A percentile compares a stretch with the other conserved stretches of the same genome.
Conservation (phyloP, 768 basidiomycete species). For the Crepidotus variabilis region DNA sequence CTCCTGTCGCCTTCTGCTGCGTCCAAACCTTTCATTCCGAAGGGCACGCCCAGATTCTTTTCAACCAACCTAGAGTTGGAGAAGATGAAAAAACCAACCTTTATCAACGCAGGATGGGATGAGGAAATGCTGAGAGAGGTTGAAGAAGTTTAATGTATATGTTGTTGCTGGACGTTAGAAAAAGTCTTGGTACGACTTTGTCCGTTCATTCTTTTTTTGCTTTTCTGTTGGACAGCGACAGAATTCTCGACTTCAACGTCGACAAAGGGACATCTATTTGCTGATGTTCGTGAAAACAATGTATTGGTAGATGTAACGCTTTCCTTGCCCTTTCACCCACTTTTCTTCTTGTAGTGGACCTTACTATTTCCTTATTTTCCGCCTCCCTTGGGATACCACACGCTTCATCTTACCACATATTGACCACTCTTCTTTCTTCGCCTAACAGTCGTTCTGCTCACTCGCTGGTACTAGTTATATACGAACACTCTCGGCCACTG, state of each 20-base stretch:
- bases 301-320: background rate
- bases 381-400: background rate
- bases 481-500: background rate
- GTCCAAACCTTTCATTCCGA: constrained; percentile 17
- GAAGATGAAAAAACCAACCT: constrained; percentile 37
- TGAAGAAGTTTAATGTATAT: constrained; percentile 11
- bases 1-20: constrained; percentile 16
- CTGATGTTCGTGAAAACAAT: background rate
- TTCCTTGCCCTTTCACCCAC: background rate
- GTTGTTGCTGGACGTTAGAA: background rate
- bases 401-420: background rate
- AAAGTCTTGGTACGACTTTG: background rate
- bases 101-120: constrained; percentile 58
- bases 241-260: background rate
- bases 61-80: constrained; percentile 29
- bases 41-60: constrained; percentile 22
- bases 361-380: background rate
- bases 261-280: background rate
- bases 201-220: background rate
- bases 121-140: constrained; percentile 35
- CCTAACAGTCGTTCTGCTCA: constrained; percentile 2
- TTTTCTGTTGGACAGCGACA: background rate
- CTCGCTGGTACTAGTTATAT: constrained; percentile 5
- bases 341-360: background rate
- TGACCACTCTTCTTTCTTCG: constrained; percentile 3